Evolutionary conservation across 2,329 filamentous ascomycete genomes (phyloP).

Genomic region (Aciculosporium take): DNA sequence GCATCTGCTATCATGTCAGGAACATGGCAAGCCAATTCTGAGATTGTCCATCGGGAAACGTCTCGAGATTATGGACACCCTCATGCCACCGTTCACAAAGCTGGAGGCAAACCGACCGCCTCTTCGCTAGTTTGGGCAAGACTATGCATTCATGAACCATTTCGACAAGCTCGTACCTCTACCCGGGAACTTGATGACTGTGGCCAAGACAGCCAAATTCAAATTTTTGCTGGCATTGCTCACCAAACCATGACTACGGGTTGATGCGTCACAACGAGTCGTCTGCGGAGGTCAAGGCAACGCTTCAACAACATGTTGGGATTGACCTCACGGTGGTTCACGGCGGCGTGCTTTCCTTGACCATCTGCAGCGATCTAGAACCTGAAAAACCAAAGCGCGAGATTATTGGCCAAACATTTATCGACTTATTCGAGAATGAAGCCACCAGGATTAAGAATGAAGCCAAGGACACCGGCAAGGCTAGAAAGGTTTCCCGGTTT

Average conservation of each 20-base stretch:
- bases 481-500: constrained; percentile 73
- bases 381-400: constrained; percentile 83
- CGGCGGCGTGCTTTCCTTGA: constrained; percentile 60
- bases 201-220: constrained; percentile 64
- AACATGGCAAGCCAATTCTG: constrained; percentile 44
- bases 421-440: constrained; percentile 63
- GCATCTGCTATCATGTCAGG: constrained; percentile 42
- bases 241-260: constrained; percentile 51
- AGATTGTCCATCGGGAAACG: constrained; percentile 38
- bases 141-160: constrained; percentile 75
- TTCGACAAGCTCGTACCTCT: constrained; percentile 69
- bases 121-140: constrained; percentile 65
- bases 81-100: constrained; percentile 26
- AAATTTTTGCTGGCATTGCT: constrained; percentile 71
- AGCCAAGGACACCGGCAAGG: constrained; percentile 49
- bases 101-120: constrained; percentile 51
- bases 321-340: constrained; percentile 87
- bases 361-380: constrained; percentile 58
- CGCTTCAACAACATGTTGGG: constrained; percentile 60
- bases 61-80: constrained; percentile 39
- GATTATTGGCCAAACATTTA: constrained; percentile 51
- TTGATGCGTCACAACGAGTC: constrained; percentile 80
- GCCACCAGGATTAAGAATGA: constrained; percentile 54
- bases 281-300: constrained; percentile 66
- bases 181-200: constrained; percentile 56